Base-by-base conservation (phyloP, 1,284 basidiomycete genomes). In the Melampsora abietis-canadensis region DNA sequence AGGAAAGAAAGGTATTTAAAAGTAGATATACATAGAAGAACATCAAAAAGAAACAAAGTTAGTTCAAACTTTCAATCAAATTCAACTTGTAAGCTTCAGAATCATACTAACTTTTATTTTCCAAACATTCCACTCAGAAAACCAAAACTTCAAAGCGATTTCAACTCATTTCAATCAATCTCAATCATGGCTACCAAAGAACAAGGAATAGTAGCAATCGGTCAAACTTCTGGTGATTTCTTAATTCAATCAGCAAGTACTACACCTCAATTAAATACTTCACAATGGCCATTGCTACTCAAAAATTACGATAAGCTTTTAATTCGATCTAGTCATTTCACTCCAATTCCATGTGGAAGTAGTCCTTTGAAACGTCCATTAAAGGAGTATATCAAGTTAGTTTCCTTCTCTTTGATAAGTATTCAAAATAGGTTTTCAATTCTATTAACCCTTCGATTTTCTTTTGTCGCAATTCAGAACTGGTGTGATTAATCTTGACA, bases 401-500 rank as follows among this genome's bases (percentile, higher is more conserved):
- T 54, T 10, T 40, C n/a, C 30, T 31, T 27, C 34, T 3, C 24
- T 30, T 30, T 30, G 73, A 70, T 44, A 77, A 67, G 79, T 95
- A 94, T 44, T 85, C 98, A 80, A 97, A 96, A 85, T 89, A 95
- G 75, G 94, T 98, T 88, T 76, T 98, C 98, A 84, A 88, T 98
- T 83, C 94, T 94, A 90, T 93, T 80, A 76, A 85, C 79, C 54
- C 21, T 24, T 31, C n/a, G 14, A 15, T 10, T 51, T 40, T 54
- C 47, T 15, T 66, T 19, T 57, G 54, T 40, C 30, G 12, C 2
- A 19, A 24, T 65, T 6, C 78, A 93, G 92, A 84, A 93, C 94
- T 77, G 96, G 96, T 79, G 92, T 97, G 76, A 98, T 99, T 83
- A 98, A 98, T 85, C 87, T 98, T 79, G 96, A 99, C 87, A 99